Conservation (phyloP, 257 asterid genomes). For the Solanum neorickii region DNA sequence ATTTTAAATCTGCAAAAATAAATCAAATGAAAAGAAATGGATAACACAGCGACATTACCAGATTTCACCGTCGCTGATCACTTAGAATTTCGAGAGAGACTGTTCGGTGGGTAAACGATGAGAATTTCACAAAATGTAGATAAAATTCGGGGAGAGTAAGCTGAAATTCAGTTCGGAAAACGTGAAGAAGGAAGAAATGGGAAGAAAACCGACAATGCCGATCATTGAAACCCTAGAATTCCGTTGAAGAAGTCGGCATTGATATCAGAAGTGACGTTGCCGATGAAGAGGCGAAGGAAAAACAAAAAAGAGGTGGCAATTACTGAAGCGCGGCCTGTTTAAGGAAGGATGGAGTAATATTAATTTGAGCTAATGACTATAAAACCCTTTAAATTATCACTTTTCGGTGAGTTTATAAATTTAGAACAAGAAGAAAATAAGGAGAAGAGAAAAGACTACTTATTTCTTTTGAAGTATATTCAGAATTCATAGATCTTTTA, state of each 20-base stretch:
- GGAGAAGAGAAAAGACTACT: too few species aligned
- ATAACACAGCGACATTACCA: background rate
- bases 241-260: background rate
- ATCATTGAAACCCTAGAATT: slow-evolving; percentile 10
- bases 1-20: background rate
- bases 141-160: background rate
- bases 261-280: background rate
- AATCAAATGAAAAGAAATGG: background rate
- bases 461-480: too few species aligned
- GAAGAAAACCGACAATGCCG: background rate
- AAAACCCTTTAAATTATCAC: too few species aligned
- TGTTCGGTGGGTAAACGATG: background rate
- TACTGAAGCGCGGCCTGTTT: background rate
- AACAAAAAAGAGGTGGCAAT: background rate
- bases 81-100: background rate
- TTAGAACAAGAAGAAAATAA: too few species aligned
- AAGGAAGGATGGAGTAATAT: background rate
- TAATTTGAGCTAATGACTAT: too few species aligned
- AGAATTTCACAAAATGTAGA: background rate
- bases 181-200: background rate
- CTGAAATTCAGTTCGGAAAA: background rate
- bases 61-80: background rate
- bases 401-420: too few species aligned
- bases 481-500: too few species aligned
- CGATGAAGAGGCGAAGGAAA: background rate